Conservation (phyloP, 2,329 filamentous ascomycete genomes). For the Gaeumannomyces sp. region DNA sequence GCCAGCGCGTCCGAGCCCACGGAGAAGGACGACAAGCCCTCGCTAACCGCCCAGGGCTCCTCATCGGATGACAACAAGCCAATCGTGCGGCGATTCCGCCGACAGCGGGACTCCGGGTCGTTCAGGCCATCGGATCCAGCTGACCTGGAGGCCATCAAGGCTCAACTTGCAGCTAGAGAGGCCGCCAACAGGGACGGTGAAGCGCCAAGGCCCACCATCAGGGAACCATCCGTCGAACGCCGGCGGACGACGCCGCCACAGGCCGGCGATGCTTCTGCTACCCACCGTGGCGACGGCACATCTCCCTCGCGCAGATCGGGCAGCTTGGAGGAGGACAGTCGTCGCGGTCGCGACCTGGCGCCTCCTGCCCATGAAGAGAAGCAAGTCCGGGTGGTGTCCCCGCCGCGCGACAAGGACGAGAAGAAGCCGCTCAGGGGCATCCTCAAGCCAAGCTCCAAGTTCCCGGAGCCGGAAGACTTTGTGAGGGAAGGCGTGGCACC, state of each 20-base stretch:
- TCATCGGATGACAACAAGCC: slow-evolving; percentile 33
- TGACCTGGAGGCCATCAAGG: slow-evolving; percentile 43
- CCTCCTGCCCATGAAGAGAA: slow-evolving; percentile 5
- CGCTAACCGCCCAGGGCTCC: slow-evolving; percentile 13
- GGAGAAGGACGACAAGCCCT: background rate
- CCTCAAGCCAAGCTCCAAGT: slow-evolving; percentile 75
- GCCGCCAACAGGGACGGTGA: background rate
- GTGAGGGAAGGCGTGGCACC: slow-evolving; percentile 87
- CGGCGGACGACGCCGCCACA: slow-evolving; percentile 3
- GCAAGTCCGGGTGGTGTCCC: slow-evolving; percentile 65
- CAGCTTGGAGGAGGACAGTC: slow-evolving; percentile 6
- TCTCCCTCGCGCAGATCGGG: slow-evolving; percentile 1
- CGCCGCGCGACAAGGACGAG: slow-evolving; percentile 57
- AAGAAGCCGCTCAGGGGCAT: slow-evolving; percentile 68
- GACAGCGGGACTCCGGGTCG: slow-evolving; percentile 30
- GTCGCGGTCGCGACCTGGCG: slow-evolving; percentile 4
- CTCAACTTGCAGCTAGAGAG: slow-evolving; percentile 36
- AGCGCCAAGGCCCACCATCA: background rate
- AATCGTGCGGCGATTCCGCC: slow-evolving; percentile 26
- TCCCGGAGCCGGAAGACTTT: slow-evolving; percentile 79
- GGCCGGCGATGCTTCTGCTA: background rate
- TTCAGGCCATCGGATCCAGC: slow-evolving; percentile 50
- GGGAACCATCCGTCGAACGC: slow-evolving; percentile 4
- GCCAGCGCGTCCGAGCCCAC: background rate
- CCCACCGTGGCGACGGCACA: slow-evolving; percentile 1